These are phyloP conservation scores for Ophiocordyceps polyrhachis-furcata DNA, from an alignment of 2,329 filamentous ascomycete genomes.

Conservation along the genomic window DNA sequence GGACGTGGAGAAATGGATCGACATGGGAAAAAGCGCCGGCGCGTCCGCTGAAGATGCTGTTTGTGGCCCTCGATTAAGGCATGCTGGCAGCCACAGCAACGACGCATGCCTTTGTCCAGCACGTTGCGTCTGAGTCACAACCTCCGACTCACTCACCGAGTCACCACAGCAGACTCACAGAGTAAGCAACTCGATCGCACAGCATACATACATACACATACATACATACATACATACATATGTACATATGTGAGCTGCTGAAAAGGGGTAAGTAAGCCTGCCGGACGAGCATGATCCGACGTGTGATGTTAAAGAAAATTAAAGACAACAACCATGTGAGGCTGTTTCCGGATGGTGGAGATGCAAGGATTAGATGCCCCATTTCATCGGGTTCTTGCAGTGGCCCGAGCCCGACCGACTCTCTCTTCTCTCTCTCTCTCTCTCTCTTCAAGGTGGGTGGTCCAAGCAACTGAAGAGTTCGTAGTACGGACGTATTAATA, in stretches of 20 bases:
- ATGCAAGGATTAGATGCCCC: background rate
- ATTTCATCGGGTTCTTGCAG: slow-evolving; percentile 3
- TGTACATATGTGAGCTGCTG: no score
- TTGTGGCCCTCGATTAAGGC: no score
- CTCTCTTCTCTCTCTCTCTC: background rate
- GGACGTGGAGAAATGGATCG: background rate
- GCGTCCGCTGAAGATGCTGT: background rate
- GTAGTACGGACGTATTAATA: no score
- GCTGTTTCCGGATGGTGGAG: background rate
- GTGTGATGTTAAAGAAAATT: background rate
- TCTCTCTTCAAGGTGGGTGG: no score
- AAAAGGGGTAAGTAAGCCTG: no score
- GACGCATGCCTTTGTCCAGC: background rate
- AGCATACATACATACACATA: no score
- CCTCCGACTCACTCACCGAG: background rate
- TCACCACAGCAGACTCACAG: background rate
- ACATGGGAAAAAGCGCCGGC: background rate
- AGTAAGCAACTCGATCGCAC: no score
- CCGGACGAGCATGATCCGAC: no score
- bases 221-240: no score
- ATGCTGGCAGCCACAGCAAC: background rate
- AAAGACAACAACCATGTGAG: background rate
- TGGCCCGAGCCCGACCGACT: slow-evolving; percentile 4
- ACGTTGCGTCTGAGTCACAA: background rate
- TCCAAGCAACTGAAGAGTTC: no score